These are phyloP conservation scores for Solanum bulbocastanum DNA, from an alignment of 257 asterid genomes.

Conservation along the genomic window DNA sequence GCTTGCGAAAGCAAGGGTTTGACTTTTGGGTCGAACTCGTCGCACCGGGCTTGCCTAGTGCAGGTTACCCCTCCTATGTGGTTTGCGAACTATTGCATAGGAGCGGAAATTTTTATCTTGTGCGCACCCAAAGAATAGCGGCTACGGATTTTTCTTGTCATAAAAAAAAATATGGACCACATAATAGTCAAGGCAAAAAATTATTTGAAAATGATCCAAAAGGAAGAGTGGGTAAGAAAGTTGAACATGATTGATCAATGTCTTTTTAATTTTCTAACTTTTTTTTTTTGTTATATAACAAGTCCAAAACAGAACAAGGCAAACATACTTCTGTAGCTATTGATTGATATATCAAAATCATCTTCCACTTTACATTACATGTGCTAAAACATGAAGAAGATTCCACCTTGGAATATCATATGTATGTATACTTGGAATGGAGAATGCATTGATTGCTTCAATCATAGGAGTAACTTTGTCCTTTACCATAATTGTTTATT, in stretches of 20 bases:
- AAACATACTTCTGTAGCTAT: constrained; percentile 2
- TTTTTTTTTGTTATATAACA: not conserved
- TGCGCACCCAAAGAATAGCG: too few species aligned
- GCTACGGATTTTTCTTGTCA: too few species aligned
- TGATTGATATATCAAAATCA: not conserved
- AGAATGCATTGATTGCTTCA: not conserved
- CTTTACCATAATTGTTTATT: not conserved
- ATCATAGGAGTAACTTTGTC: constrained; percentile 1
- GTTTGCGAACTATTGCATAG: too few species aligned
- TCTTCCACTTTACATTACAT: constrained; percentile 3
- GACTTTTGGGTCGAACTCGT: too few species aligned
- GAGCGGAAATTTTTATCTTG: too few species aligned
- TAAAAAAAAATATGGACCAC: not conserved
- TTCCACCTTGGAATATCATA: constrained; percentile 7
- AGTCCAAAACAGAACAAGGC: not conserved
- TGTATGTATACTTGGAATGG: not conserved
- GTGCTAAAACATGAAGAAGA: not conserved
- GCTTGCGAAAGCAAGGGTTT: too few species aligned
- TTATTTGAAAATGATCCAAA: constrained; percentile 5
- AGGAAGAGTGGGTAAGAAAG: not conserved
- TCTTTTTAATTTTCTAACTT: not conserved
- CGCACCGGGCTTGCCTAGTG: too few species aligned
- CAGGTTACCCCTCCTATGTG: too few species aligned
- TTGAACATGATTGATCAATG: constrained; percentile 3
- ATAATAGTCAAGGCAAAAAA: not conserved